phyloP scores from a whole-genome alignment of 495 filamentous ascomycete genomes.

The Thozetella sp. region DNA sequence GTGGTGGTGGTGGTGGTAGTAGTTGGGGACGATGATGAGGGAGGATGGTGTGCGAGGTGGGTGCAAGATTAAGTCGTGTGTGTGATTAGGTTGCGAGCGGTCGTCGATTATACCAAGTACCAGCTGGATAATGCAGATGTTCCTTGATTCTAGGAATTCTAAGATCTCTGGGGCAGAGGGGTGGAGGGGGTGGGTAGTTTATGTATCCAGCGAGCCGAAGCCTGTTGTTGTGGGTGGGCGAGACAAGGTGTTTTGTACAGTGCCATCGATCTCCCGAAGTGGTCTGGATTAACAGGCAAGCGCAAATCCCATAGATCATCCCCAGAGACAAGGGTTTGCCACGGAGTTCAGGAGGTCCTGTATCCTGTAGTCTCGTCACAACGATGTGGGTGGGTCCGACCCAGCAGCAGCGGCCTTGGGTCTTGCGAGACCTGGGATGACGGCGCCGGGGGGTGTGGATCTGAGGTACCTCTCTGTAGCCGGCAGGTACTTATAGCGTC shows the following conservation, averaged over 20 bases:
- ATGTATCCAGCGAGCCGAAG: conserved; percentile 39
- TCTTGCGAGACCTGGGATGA: conserved; percentile 47
- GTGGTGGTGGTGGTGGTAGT: not conserved
- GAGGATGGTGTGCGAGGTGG: not conserved
- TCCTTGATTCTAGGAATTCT: conserved; percentile 21
- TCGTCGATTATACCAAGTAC: conserved; percentile 17
- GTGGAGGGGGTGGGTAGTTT: conserved; percentile 42
- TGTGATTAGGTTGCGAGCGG: conserved; percentile 9
- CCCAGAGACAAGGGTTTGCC: conserved; percentile 41
- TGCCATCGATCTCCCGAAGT: conserved; percentile 48
- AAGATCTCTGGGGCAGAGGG: conserved; percentile 20
- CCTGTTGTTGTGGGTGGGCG: conserved; percentile 36
- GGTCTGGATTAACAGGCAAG: conserved; percentile 43
- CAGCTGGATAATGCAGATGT: conserved; percentile 24
- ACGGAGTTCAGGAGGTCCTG: conserved; percentile 25
- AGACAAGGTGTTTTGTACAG: conserved; percentile 40
- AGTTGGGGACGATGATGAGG: not conserved
- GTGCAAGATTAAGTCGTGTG: not conserved
- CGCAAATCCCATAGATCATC: conserved; percentile 47
- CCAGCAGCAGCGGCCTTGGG: conserved; percentile 17
- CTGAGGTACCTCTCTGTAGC: conserved; percentile 44
- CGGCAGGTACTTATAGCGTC: conserved; percentile 41
- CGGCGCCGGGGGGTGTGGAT: conserved; percentile 43
- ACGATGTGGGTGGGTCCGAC: conserved; percentile 49
- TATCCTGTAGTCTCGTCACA: conserved; percentile 36